Percentiles rank a stretch among this genome's conserved stretches.
These are phyloP conservation scores for Actinidia chinensis DNA, from an alignment of 179 eudicot species.

Conservation along the genomic window DNA sequence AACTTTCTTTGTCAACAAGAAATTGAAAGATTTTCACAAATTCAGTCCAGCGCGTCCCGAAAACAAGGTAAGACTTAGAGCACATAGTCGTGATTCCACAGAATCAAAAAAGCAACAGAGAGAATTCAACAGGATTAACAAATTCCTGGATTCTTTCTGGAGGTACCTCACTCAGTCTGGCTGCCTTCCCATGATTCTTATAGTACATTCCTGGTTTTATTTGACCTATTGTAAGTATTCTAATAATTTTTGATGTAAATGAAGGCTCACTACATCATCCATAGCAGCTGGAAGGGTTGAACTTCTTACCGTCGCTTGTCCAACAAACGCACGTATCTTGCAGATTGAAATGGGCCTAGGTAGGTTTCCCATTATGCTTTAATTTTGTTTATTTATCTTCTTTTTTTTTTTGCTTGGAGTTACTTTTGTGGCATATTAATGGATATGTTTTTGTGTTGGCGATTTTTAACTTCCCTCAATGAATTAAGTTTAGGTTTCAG, in stretches of 20 bases:
- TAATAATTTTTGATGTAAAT: constrained; percentile 25
- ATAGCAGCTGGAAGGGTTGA: constrained; percentile 96
- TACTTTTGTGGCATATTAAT: background rate
- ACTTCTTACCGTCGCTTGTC: constrained; percentile 88
- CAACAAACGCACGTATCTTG: constrained; percentile 97
- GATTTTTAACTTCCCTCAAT: background rate
- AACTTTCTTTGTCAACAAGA: no score
- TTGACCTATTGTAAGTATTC: constrained; percentile 4
- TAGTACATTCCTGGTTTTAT: constrained; percentile 5
- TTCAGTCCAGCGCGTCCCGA: constrained; percentile 62
- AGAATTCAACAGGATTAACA: constrained; percentile 86
- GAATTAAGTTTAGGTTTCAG: background rate
- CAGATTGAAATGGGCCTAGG: constrained; percentile 99
- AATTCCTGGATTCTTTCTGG: constrained; percentile 80
- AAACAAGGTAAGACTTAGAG: constrained; percentile 55
- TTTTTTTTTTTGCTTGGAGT: constrained; percentile 1
- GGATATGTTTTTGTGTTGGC: background rate
- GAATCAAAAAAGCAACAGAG: constrained; percentile 62
- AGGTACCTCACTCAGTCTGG: constrained; percentile 35
- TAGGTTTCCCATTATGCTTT: constrained; percentile 28
- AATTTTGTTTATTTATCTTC: background rate
- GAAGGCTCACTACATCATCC: constrained; percentile 94
- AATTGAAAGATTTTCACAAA: constrained; percentile 65
- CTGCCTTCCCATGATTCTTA: background rate
- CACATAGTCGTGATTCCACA: constrained; percentile 39